Percentiles rank a stretch among this genome's conserved stretches.
phyloP scores from a whole-genome alignment of 306 rosid species.

The Cicer chorassanicum region DNA sequence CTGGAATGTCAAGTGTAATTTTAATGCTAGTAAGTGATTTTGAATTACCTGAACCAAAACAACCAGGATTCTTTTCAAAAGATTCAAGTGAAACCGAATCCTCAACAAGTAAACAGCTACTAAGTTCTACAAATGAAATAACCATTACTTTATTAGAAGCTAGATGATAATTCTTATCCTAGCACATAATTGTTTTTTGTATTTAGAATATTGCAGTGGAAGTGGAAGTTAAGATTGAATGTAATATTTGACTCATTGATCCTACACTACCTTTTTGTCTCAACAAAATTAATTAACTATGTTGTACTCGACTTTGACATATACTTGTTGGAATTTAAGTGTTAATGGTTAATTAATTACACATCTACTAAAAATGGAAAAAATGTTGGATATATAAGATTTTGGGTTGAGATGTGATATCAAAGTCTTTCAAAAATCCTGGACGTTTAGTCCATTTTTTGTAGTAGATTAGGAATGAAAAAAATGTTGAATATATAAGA shows the following conservation, averaged over 20 bases:
- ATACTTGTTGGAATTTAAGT: too few relatives aligned
- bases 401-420: too few relatives aligned
- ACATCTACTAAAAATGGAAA: too few relatives aligned
- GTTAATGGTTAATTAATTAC: too few relatives aligned
- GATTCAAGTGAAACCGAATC: constrained; percentile 42
- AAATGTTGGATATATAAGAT: too few relatives aligned
- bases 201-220: constrained; percentile 5
- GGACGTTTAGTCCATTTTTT: too few relatives aligned
- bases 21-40: constrained; percentile 58
- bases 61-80: constrained; percentile 59
- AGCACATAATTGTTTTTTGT: constrained; percentile 22
- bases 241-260: not conserved
- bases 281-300: too few relatives aligned
- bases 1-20: constrained; percentile 53
- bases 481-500: too few relatives aligned
- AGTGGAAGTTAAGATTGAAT: constrained; percentile 11
- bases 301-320: too few relatives aligned
- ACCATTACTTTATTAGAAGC: constrained; percentile 53
- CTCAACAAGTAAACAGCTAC: constrained; percentile 45
- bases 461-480: too few relatives aligned
- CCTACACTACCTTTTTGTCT: too few relatives aligned
- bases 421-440: too few relatives aligned
- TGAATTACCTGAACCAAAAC: constrained; percentile 58
- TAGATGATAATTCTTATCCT: constrained; percentile 45
- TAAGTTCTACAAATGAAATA: constrained; percentile 52